These are phyloP conservation scores for Madurella fahalii DNA, from an alignment of 2,329 filamentous ascomycete species.

Conservation along the genomic window DNA sequence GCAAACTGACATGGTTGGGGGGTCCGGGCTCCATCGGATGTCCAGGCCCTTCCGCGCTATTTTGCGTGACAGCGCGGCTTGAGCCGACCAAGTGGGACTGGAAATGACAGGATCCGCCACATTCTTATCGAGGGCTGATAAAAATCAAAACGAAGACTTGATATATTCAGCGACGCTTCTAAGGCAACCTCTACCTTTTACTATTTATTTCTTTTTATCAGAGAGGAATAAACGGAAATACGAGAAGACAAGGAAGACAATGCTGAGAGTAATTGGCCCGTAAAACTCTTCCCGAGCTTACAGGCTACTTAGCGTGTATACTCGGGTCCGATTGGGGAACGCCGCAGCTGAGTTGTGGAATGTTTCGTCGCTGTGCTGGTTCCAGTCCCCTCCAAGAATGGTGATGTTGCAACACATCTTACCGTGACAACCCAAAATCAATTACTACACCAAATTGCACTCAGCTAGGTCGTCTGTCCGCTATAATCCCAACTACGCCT, in stretches of 20 bases:
- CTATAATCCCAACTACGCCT: background rate
- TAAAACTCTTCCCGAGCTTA: too few relatives aligned
- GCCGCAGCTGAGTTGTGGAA: background rate
- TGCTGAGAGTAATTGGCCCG: too few relatives aligned
- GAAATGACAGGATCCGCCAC: background rate
- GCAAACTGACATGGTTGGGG: slow-evolving; percentile 12
- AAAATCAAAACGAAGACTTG: background rate
- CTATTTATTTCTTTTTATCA: too few relatives aligned
- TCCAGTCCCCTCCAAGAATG: background rate
- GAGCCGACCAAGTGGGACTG: slow-evolving; percentile 13
- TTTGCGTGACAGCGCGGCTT: slow-evolving; percentile 17
- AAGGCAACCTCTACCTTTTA: too few relatives aligned
- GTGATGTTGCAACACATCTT: background rate
- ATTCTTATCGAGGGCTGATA: background rate
- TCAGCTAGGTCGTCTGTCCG: background rate
- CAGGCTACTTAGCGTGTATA: background rate
- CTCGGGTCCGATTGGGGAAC: background rate
- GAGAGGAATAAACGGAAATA: too few relatives aligned
- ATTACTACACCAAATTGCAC: background rate
- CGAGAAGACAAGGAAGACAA: too few relatives aligned
- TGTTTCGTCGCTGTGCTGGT: background rate
- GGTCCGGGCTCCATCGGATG: slow-evolving; percentile 15
- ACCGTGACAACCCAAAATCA: background rate
- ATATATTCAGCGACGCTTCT: too few relatives aligned
- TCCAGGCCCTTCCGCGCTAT: slow-evolving; percentile 15